Percentiles rank a stretch among this genome's conserved stretches.
Conservation (phyloP, 2,329 filamentous ascomycete genomes). For the Epichloe hybrida region DNA sequence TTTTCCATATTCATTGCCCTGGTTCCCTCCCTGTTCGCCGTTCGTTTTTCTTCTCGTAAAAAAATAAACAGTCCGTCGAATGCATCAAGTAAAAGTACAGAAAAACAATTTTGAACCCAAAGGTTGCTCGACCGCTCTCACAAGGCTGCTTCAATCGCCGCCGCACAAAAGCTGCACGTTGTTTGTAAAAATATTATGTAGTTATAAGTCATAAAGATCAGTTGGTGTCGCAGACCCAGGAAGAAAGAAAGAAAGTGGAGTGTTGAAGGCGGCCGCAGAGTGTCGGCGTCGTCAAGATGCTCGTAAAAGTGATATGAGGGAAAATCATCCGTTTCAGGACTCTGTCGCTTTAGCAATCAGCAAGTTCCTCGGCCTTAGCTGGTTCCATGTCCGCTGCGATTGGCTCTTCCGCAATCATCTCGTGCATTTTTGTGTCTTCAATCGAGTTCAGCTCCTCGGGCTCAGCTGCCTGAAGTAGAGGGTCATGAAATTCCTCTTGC, state of each 20-base stretch:
- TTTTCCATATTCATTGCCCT: background rate
- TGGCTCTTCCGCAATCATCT: background rate
- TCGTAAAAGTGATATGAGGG: background rate
- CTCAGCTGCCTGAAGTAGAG: background rate
- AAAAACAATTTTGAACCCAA: background rate
- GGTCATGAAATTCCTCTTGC: conserved; percentile 1
- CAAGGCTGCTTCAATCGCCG: background rate
- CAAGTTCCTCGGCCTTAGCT: background rate
- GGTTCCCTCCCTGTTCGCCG: background rate
- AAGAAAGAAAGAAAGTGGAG: background rate
- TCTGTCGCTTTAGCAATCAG: background rate
- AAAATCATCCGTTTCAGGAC: background rate
- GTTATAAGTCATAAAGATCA: background rate
- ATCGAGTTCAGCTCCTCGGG: background rate
- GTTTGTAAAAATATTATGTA: background rate
- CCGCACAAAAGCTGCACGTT: background rate
- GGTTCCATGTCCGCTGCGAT: background rate
- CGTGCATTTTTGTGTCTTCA: background rate
- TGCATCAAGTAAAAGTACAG: background rate
- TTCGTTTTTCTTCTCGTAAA: background rate
- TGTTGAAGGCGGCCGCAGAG: background rate
- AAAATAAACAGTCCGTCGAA: background rate
- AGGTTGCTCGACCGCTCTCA: background rate
- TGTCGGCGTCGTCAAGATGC: background rate
- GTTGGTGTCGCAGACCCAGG: background rate